Evolutionary conservation across 495 filamentous ascomycete genomes (phyloP), one percentile per base, ranked within the genome.

Genomic region (Penicillium cosmopolitanum): DNA sequence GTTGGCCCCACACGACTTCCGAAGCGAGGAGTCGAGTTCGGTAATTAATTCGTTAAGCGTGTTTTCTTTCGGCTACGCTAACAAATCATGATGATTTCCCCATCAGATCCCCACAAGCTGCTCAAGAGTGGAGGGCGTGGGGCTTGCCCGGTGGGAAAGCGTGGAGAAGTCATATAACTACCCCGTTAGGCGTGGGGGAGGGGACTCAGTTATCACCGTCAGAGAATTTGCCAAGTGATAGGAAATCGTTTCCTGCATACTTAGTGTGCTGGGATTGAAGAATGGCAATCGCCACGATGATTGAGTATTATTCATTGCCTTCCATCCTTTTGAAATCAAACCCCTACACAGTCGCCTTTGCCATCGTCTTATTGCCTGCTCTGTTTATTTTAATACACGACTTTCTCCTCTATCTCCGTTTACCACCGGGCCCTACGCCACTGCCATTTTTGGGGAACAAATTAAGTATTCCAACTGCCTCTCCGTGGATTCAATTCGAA

Each of bases 391-490:
- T 64, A 7, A 34, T 56, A 12, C 53, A 56, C 46, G 53, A 63
- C 25, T 66, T 51, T 21, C 13, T 60, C 13, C 33, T 61, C 23
- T 52, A 48, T 53, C 55, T 64, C 16, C 44, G 55, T 28, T 46
- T 66, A 46, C 60, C 58, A 16, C 58, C 50, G 52, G 53, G 55
- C 13, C 65, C 40, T 51, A 53, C 52, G n/a, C 57, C 48, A 43
- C 36, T 61, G 15, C 58, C 58, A 43, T 61, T 61, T 40, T 19
- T 86, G 13, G 84, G 84, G 25, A 86, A 85, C 69, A 78, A 80
- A 43, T 72, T 76, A 57, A 73, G 79, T 52, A 66, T 85, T 13
- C 78, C 81, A 23, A 5, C 36, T 72, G 23, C 23, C 3, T 23
- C 23, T 23, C 23, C 23, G 23, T 23, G 23, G 23, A 23, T 23